A percentile compares a stretch with the other conserved stretches of the same genome.
phyloP scores from a whole-genome alignment of 345 rosid genomes.

The Erodium maritimum region DNA sequence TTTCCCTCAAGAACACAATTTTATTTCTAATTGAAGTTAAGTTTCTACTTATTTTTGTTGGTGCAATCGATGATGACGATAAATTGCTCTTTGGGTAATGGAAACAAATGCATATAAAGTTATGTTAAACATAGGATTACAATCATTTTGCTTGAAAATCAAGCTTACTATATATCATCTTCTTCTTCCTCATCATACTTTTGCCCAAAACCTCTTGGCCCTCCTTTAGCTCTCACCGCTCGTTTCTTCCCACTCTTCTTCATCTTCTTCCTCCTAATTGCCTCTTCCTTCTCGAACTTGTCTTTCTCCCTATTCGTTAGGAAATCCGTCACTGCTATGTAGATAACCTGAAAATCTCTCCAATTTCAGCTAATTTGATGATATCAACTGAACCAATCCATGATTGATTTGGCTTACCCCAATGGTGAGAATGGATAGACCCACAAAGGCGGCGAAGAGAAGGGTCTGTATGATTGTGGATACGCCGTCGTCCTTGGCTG shows the following conservation, averaged over 20 bases:
- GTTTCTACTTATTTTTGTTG: no score
- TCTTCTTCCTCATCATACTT: no score
- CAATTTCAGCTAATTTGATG: slow-evolving; percentile 17
- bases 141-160: no score
- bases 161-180: no score
- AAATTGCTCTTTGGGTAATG: no score
- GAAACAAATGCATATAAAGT: no score
- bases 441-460: slow-evolving; percentile 48
- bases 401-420: slow-evolving; percentile 34
- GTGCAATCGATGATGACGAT: no score
- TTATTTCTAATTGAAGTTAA: no score
- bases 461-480: slow-evolving; percentile 35
- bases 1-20: no score
- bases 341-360: slow-evolving; percentile 42
- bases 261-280: slow-evolving; percentile 21
- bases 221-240: slow-evolving; percentile 33
- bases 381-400: not conserved
- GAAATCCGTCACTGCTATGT: slow-evolving; percentile 62
- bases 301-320: slow-evolving; percentile 62
- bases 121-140: no score
- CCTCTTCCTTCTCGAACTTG: slow-evolving; percentile 62
- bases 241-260: slow-evolving; percentile 50
- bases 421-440: slow-evolving; percentile 55
- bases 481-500: slow-evolving; percentile 33
- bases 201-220: no score